A percentile compares a stretch with the other conserved stretches of the same genome.
Evolutionary conservation across 495 filamentous ascomycete species (phyloP).

Genomic region (Cairneyella variabilis): DNA sequence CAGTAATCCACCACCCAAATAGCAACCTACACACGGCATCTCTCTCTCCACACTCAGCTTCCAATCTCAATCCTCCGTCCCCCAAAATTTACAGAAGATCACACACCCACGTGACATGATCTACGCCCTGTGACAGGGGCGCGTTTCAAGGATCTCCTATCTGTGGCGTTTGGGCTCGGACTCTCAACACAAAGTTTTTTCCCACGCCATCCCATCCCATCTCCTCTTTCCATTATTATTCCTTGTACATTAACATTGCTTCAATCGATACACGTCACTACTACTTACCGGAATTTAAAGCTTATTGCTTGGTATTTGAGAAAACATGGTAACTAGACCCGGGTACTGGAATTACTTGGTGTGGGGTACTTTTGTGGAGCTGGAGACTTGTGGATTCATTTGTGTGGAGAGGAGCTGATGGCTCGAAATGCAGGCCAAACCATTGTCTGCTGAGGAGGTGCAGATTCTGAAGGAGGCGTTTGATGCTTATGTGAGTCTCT

Average conservation of each 20-base stretch:
- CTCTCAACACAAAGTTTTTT: not conserved
- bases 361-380: not conserved
- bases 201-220: not conserved
- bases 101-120: not conserved
- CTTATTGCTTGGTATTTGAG: not conserved
- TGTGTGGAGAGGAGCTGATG: not conserved
- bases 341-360: no score
- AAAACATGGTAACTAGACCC: no score
- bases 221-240: not conserved
- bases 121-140: not conserved
- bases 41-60: no score
- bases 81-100: no score
- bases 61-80: no score
- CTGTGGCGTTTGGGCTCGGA: not conserved
- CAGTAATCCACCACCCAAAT: no score
- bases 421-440: slow-evolving; percentile 19
- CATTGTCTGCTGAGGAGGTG: slow-evolving; percentile 30
- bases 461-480: slow-evolving; percentile 34
- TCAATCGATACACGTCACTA: not conserved
- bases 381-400: not conserved
- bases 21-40: no score
- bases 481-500: slow-evolving; percentile 31
- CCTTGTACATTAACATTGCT: not conserved
- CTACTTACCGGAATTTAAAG: not conserved
- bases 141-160: not conserved